Evolutionary conservation across 2,329 filamentous ascomycete species (phyloP), one percentile per base, ranked within the genome.

Genomic region (Ascochyta pisi): DNA sequence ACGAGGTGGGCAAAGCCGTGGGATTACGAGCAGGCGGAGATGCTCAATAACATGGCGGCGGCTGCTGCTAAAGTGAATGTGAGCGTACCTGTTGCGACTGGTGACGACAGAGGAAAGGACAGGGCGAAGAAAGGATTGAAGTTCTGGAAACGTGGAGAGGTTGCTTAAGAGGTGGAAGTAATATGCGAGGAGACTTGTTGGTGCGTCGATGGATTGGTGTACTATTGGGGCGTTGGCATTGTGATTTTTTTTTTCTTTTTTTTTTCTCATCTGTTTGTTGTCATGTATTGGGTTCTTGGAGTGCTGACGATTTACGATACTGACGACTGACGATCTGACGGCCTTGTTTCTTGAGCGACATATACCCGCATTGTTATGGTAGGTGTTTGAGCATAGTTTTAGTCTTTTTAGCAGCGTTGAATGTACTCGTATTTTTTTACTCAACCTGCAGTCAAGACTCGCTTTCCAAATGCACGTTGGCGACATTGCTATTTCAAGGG

Each of bases 1-100:
- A 71, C 75, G 34, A 73, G 75, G 42, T 81, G 79, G 79, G 68
- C 71, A 0, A 68, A 57, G 50, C 77, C 78, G 6, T 80, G 70
- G 51, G 76, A 81, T 50, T 77, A 74, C 42, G 76, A 76, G 31
- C 73, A 71, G 31, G 78, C 77, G 49, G 76, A 75, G 40, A 64
- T 74, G 22, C 59, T 76, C 62, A 81, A 81, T 51, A 62, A 63
- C 4, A 73, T 79, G 57, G 77, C 77, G 27, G 68, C 62, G 15
- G 44, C 61, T 1, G 40, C 47, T 7, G 50, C 57, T 12, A 37
- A 54, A 19, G 58, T 44, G 3, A 44, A 39, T 13, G 42, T 44
- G 1, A 42, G 37, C 13, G 37, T 50, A 0, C 52, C 52, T 3
- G 34, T 27, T 19, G 34, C 52, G 10, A 34, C 29, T 3, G 44